Evolutionary conservation across 2,329 filamentous ascomycete species (phyloP).

Genomic region (Diaporthe aspalathi): DNA sequence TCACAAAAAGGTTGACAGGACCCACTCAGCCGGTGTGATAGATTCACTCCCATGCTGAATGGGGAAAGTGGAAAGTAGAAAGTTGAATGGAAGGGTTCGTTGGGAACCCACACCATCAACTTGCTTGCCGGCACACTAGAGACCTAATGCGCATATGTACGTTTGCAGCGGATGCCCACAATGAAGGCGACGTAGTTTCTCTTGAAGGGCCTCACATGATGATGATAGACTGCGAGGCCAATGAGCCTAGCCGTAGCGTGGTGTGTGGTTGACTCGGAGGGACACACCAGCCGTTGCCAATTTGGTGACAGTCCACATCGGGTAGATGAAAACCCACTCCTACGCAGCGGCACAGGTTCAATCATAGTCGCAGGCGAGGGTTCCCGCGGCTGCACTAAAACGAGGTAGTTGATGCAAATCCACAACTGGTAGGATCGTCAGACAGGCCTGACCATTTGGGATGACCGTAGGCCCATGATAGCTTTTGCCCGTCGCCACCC

Average conservation of each 20-base stretch:
- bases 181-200: constrained; percentile 13
- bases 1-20: constrained; percentile 32
- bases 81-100: constrained; percentile 33
- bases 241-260: constrained; percentile 30
- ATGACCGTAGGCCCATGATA: constrained; percentile 27
- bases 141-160: not conserved
- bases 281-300: constrained; percentile 24
- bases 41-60: constrained; percentile 34
- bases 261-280: constrained; percentile 40
- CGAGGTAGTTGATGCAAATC: constrained; percentile 5
- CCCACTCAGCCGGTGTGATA: constrained; percentile 37
- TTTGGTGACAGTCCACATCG: constrained; percentile 35
- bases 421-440: constrained; percentile 31
- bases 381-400: constrained; percentile 34
- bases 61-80: constrained; percentile 29
- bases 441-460: constrained; percentile 16
- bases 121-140: constrained; percentile 7
- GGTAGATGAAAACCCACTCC: constrained; percentile 36
- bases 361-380: constrained; percentile 31
- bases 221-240: constrained; percentile 40
- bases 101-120: constrained; percentile 32
- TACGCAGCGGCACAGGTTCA: constrained; percentile 21
- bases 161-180: constrained; percentile 16
- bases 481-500: constrained; percentile 22
- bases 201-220: constrained; percentile 43